These are phyloP conservation scores for Lachnum nothofagi DNA, from an alignment of 2,329 filamentous ascomycete species.

Conservation along the genomic window DNA sequence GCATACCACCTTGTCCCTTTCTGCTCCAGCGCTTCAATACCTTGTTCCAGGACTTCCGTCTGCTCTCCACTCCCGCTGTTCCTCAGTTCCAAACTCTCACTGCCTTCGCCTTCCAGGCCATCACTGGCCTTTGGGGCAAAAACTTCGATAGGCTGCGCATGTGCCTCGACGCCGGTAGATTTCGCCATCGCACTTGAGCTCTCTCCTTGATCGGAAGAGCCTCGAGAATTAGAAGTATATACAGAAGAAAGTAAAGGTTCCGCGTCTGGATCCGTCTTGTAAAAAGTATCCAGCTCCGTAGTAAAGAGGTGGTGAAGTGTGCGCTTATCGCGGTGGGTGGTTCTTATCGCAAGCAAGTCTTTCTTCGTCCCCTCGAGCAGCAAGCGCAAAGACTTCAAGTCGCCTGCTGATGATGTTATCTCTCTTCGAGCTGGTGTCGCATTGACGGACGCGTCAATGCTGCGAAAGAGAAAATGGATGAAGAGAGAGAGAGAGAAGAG, in stretches of 20 bases:
- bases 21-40: conserved; percentile 51
- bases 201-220: background rate
- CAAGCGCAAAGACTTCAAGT: conserved; percentile 36
- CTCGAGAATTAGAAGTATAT: background rate
- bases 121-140: conserved; percentile 23
- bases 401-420: conserved; percentile 29
- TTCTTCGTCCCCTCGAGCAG: conserved; percentile 26
- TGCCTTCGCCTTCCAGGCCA: conserved; percentile 17
- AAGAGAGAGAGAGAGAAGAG: background rate
- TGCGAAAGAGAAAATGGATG: background rate
- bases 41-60: conserved; percentile 31
- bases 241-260: background rate
- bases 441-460: conserved; percentile 9
- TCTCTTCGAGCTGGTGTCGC: background rate
- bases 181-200: conserved; percentile 10
- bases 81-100: conserved; percentile 17
- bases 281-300: too few species aligned
- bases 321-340: background rate
- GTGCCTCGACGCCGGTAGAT: conserved; percentile 19
- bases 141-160: conserved; percentile 13
- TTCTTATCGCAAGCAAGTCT: conserved; percentile 24
- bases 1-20: conserved; percentile 57
- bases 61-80: conserved; percentile 6
- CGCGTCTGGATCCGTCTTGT: background rate
- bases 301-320: too few species aligned